Percentiles rank a stretch among this genome's conserved stretches.
Evolutionary conservation across 2,329 filamentous ascomycete species (phyloP).

Genomic region (Rosellinia necatrix): DNA sequence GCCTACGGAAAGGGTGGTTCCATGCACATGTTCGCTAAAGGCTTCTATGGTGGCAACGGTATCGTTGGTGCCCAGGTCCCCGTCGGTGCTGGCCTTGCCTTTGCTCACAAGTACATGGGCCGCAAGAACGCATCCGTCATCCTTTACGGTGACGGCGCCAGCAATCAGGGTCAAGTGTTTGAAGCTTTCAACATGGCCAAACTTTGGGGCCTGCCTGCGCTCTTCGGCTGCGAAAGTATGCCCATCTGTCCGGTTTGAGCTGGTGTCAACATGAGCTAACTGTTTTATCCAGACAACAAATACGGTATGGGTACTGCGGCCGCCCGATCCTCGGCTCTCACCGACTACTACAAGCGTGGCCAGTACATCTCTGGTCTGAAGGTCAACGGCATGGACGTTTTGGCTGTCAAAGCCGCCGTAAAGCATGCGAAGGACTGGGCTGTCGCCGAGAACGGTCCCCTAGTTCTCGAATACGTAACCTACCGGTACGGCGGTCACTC

Average conservation of each 20-base stretch:
- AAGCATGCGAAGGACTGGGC: constrained; percentile 92
- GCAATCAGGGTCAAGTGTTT: constrained; percentile 99
- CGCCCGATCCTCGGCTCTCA: constrained; percentile 89
- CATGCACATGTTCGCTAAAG: constrained; percentile 99
- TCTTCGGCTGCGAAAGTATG: constrained; percentile 98
- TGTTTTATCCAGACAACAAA: constrained; percentile 80
- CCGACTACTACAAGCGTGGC: constrained; percentile 99
- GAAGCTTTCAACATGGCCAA: constrained; percentile 99
- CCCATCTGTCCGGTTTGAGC: constrained; percentile 34
- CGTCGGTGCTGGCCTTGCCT: constrained; percentile 93
- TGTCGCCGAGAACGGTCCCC: constrained; percentile 80
- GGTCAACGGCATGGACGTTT: constrained; percentile 99
- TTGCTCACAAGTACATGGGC: constrained; percentile 92
- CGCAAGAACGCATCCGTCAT: constrained; percentile 86
- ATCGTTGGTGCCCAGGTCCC: constrained; percentile 99
- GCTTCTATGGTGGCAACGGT: constrained; percentile 98
- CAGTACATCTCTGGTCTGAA: constrained; percentile 99
- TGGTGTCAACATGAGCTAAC: constrained; percentile 34
- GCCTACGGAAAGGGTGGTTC: constrained; percentile 98
- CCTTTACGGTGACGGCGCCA: constrained; percentile 96
- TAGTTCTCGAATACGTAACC: constrained; percentile 98
- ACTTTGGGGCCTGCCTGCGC: constrained; percentile 93
- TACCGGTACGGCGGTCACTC: constrained; percentile 99
- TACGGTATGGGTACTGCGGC: constrained; percentile 99
- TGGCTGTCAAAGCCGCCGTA: constrained; percentile 95